Evolutionary conservation across 306 rosid genomes (phyloP).

Genomic region (Glycyrrhiza uralensis): DNA sequence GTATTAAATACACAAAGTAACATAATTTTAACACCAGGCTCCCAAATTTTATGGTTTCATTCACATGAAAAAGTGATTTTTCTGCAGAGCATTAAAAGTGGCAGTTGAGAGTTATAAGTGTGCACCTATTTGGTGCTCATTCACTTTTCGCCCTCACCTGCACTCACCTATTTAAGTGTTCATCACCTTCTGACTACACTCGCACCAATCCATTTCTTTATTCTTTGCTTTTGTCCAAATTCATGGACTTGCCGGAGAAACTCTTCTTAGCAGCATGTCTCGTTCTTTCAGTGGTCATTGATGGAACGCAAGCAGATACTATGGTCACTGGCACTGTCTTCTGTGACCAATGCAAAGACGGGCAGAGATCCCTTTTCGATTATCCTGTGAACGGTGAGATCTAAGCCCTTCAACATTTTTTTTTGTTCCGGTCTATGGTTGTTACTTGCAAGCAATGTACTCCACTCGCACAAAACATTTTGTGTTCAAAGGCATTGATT

Average conservation of each 20-base stretch:
- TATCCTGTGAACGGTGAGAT: slow-evolving; percentile 71
- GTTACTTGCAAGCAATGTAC: background rate
- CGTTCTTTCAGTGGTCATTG: slow-evolving; percentile 40
- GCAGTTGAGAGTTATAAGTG: slow-evolving; percentile 64
- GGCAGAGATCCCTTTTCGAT: slow-evolving; percentile 67
- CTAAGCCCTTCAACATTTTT: slow-evolving; percentile 1
- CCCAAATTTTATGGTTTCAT: background rate
- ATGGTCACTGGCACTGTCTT: slow-evolving; percentile 75
- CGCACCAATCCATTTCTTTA: slow-evolving; percentile 25
- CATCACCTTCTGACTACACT: slow-evolving; percentile 26
- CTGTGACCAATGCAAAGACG: slow-evolving; percentile 96
- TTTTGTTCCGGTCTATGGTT: background rate
- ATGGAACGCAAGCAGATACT: slow-evolving; percentile 52
- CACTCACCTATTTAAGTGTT: slow-evolving; percentile 25
- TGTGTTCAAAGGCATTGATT: background rate
- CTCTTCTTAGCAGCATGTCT: slow-evolving; percentile 39
- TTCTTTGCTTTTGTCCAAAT: slow-evolving; percentile 19
- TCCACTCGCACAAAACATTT: background rate
- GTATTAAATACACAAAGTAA: too few species aligned
- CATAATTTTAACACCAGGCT: too few species aligned
- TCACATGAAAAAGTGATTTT: slow-evolving; percentile 12
- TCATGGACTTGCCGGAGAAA: slow-evolving; percentile 53
- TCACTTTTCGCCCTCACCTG: background rate
- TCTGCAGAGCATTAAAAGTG: slow-evolving; percentile 43
- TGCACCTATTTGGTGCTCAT: slow-evolving; percentile 1